These are phyloP conservation scores for Rhodotorula toruloides DNA, from an alignment of 768 basidiomycete species.

Conservation along the genomic window DNA sequence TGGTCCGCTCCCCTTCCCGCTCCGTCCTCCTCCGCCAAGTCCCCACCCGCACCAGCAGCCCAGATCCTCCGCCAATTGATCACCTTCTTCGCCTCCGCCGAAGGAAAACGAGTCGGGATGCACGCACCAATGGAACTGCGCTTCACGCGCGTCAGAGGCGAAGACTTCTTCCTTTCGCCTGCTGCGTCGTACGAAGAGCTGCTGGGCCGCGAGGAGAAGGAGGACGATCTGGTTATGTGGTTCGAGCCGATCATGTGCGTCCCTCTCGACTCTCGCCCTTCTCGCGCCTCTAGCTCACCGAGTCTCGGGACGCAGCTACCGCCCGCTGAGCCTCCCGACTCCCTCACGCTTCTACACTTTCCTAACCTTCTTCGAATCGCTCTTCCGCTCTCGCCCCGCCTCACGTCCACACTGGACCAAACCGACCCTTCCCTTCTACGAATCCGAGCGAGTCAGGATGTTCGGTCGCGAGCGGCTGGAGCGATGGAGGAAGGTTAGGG, in stretches of 20 bases:
- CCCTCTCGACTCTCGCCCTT: neutral
- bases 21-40: neutral
- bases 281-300: neutral
- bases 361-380: neutral
- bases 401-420: slow-evolving; percentile 7
- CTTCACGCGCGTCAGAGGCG: neutral
- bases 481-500: neutral
- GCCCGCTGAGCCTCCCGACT: slow-evolving; percentile 5
- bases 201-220: neutral
- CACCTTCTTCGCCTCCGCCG: neutral
- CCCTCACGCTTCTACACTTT: slow-evolving; percentile 1
- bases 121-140: slow-evolving; percentile 10
- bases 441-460: neutral
- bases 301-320: neutral
- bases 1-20: slow-evolving; percentile 5
- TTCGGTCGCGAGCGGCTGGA: neutral
- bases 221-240: neutral
- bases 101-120: neutral
- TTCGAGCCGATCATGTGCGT: slow-evolving; percentile 13
- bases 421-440: neutral
- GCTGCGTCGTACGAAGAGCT: neutral
- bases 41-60: neutral
- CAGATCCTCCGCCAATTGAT: neutral
- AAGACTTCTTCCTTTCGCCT: neutral
- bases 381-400: neutral